Percentiles rank a stretch among this genome's conserved stretches.
These are phyloP conservation scores for Neonectria ditissima DNA, from an alignment of 2,329 filamentous ascomycete species.

Conservation along the genomic window DNA sequence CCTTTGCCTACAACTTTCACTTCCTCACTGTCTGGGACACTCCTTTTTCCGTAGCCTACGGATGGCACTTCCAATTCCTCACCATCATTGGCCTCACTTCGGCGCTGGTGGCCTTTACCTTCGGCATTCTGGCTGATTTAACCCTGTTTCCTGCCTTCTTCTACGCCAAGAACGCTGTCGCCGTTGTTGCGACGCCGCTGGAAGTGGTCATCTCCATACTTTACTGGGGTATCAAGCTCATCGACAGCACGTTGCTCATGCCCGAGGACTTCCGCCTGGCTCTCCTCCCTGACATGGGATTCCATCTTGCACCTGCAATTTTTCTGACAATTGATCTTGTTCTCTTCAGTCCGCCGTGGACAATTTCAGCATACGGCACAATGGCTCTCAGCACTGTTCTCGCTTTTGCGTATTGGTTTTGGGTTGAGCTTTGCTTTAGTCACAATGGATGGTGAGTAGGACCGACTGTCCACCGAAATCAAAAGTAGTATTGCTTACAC, in stretches of 20 bases:
- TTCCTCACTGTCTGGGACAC: slow-evolving; percentile 64
- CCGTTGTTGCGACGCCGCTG: slow-evolving; percentile 74
- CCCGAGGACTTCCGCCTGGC: slow-evolving; percentile 68
- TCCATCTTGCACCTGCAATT: slow-evolving; percentile 74
- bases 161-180: slow-evolving; percentile 73
- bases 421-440: slow-evolving; percentile 79
- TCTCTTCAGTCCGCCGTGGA: slow-evolving; percentile 79
- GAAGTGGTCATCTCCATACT: slow-evolving; percentile 78
- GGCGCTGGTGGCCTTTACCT: slow-evolving; percentile 69
- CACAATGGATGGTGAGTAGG: slow-evolving; percentile 71
- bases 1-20: slow-evolving; percentile 65
- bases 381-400: slow-evolving; percentile 68
- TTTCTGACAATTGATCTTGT: slow-evolving; percentile 74
- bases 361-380: slow-evolving; percentile 69
- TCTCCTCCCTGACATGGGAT: slow-evolving; percentile 69
- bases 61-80: slow-evolving; percentile 77
- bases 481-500: slow-evolving; percentile 22
- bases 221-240: slow-evolving; percentile 76
- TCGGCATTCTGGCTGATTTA: slow-evolving; percentile 74
- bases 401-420: slow-evolving; percentile 79
- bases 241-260: slow-evolving; percentile 65
- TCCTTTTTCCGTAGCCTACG: slow-evolving; percentile 69
- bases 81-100: slow-evolving; percentile 78
- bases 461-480: background rate
- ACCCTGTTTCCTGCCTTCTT: slow-evolving; percentile 70